These are phyloP conservation scores for Rubia balearica DNA, from an alignment of 305 asterid genomes.

Conservation along the genomic window DNA sequence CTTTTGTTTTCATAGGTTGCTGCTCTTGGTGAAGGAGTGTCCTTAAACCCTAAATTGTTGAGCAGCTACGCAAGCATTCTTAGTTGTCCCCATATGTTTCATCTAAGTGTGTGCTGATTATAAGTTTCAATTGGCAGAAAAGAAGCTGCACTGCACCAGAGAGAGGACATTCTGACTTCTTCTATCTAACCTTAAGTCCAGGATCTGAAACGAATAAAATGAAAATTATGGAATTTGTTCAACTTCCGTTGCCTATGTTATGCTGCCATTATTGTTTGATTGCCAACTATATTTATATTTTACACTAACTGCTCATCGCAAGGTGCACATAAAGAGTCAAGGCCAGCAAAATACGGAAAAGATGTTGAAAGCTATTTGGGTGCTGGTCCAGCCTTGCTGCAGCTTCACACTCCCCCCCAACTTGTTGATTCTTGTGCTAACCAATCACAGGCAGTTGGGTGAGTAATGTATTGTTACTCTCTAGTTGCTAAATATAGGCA, in stretches of 20 bases:
- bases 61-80: slow-evolving; percentile 50
- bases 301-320: slow-evolving; percentile 15
- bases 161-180: slow-evolving; percentile 58
- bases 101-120: slow-evolving; percentile 20
- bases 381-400: slow-evolving; percentile 11
- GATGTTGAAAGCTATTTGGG: slow-evolving; percentile 34
- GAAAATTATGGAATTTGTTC: background rate
- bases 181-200: slow-evolving; percentile 12
- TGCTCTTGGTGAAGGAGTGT: slow-evolving; percentile 91
- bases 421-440: slow-evolving; percentile 24
- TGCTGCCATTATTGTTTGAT: background rate
- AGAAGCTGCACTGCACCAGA: slow-evolving; percentile 88
- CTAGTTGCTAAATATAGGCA: no score
- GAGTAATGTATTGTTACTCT: no score
- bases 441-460: no score
- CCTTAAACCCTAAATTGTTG: slow-evolving; percentile 87
- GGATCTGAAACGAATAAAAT: background rate
- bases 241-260: background rate
- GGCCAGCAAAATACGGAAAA: slow-evolving; percentile 57
- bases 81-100: slow-evolving; percentile 19
- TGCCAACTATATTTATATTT: background rate
- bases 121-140: slow-evolving; percentile 51
- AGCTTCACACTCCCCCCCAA: slow-evolving; percentile 22
- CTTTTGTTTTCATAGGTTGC: slow-evolving; percentile 59
- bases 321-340: slow-evolving; percentile 94